Percentiles rank a stretch among this genome's conserved stretches.
These are phyloP conservation scores for Mrakiaceae sp. DNA, from an alignment of 1,284 basidiomycete genomes.

Conservation along the genomic window DNA sequence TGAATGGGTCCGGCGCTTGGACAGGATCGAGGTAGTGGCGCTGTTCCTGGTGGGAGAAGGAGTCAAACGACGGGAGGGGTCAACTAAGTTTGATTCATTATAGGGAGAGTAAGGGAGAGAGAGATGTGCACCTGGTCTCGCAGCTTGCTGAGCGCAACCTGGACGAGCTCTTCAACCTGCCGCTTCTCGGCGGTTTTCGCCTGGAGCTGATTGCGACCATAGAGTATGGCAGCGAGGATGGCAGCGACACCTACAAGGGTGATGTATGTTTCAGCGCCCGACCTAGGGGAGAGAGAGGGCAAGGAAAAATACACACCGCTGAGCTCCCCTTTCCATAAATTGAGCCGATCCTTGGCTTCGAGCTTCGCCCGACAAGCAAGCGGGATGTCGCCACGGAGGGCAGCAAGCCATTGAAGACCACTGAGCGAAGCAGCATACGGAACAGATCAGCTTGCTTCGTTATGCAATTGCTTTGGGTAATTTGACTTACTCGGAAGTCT, in stretches of 20 bases:
- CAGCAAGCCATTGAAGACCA: slow-evolving; percentile 62
- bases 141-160: slow-evolving; percentile 65
- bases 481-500: no score
- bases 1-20: slow-evolving; percentile 60
- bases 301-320: slow-evolving; percentile 43
- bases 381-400: slow-evolving; percentile 58
- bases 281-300: neutral
- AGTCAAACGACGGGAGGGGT: slow-evolving; percentile 6
- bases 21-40: slow-evolving; percentile 76
- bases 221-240: slow-evolving; percentile 30
- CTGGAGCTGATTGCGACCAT: slow-evolving; percentile 40
- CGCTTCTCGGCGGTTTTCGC: slow-evolving; percentile 51
- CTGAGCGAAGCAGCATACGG: slow-evolving; percentile 34
- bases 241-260: slow-evolving; percentile 26
- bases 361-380: slow-evolving; percentile 60
- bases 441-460: neutral
- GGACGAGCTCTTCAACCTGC: slow-evolving; percentile 63
- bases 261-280: neutral
- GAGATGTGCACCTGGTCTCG: slow-evolving; percentile 49
- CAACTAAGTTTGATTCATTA: neutral
- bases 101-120: neutral
- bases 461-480: no score
- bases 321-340: slow-evolving; percentile 55
- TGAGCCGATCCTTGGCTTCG: slow-evolving; percentile 53
- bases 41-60: slow-evolving; percentile 43